Conservation (phyloP, 306 rosid genomes). For the Trifolium pratense region DNA sequence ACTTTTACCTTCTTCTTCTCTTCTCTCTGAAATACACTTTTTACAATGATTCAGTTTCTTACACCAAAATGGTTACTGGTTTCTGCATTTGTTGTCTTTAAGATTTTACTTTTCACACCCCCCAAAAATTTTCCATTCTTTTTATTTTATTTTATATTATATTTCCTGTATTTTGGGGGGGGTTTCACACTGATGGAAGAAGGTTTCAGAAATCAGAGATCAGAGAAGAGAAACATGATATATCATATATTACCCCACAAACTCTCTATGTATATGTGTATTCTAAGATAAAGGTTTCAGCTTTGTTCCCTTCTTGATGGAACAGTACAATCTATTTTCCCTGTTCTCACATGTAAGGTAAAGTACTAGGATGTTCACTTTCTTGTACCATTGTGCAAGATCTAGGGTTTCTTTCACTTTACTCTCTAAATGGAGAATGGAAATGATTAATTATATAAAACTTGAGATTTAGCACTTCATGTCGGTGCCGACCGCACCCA, state of each 20-base stretch:
- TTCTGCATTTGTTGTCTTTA: conserved; percentile 3
- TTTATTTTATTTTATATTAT: not conserved
- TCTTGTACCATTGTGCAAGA: conserved; percentile 28
- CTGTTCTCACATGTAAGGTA: conserved; percentile 6
- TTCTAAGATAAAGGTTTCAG: not conserved
- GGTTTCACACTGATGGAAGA: not conserved
- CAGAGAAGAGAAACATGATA: not conserved
- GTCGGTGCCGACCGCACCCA: too few species aligned
- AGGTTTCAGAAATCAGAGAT: conserved; percentile 13
- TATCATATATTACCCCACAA: conserved; percentile 19
- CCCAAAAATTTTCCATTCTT: too few species aligned
- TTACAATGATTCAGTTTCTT: conserved; percentile 15
- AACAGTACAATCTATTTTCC: conserved; percentile 19
- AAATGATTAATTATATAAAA: not conserved
- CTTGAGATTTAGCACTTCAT: not conserved
- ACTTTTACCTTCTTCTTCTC: not conserved
- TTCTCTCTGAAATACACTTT: conserved; percentile 15
- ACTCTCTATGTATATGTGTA: not conserved
- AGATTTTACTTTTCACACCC: conserved; percentile 19
- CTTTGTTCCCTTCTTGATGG: not conserved
- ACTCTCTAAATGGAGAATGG: not conserved
- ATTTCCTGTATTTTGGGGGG: conserved; percentile 9
- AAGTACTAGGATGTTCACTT: conserved; percentile 16
- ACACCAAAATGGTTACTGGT: conserved; percentile 30
- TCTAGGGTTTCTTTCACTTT: conserved; percentile 14